Evolutionary conservation across 1,284 basidiomycete species (phyloP).

Genomic region (Tremellales sp.): DNA sequence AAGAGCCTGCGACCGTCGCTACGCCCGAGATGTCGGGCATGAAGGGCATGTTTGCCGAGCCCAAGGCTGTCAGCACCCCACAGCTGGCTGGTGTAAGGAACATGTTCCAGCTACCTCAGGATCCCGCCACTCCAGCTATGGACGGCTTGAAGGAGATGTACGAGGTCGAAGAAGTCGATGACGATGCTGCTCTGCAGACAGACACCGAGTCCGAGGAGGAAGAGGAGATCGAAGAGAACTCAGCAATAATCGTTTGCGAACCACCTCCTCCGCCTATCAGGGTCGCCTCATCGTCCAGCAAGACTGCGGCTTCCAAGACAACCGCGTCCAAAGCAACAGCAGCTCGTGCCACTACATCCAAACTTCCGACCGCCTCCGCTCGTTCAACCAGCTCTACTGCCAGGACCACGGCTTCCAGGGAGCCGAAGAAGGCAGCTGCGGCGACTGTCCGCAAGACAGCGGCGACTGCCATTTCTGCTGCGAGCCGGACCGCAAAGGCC

Average conservation of each 20-base stretch:
- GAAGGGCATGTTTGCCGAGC: constrained; percentile 21
- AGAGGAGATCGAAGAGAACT: background rate
- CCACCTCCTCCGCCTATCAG: background rate
- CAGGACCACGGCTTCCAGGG: background rate
- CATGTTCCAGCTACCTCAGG: constrained; percentile 21
- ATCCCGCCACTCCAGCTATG: constrained; percentile 22
- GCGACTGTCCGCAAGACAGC: background rate
- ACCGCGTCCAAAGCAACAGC: background rate
- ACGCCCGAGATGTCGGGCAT: constrained; percentile 26
- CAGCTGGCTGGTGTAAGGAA: constrained; percentile 17
- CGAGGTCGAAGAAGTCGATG: constrained; percentile 14
- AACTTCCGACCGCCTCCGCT: background rate
- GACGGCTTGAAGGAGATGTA: constrained; percentile 21
- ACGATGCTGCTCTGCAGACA: constrained; percentile 4
- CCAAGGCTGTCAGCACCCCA: constrained; percentile 13
- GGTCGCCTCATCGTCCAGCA: background rate
- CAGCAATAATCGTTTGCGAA: background rate
- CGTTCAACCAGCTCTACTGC: background rate
- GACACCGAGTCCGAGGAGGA: constrained; percentile 3
- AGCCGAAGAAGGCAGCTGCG: background rate
- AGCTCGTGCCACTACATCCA: background rate
- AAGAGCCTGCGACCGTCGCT: constrained; percentile 3
- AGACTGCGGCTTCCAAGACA: background rate
- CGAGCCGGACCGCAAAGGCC: background rate
- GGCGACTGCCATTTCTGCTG: background rate